Conservation (phyloP, 805 yeast species). For the Debaryomyces prosopidis region DNA sequence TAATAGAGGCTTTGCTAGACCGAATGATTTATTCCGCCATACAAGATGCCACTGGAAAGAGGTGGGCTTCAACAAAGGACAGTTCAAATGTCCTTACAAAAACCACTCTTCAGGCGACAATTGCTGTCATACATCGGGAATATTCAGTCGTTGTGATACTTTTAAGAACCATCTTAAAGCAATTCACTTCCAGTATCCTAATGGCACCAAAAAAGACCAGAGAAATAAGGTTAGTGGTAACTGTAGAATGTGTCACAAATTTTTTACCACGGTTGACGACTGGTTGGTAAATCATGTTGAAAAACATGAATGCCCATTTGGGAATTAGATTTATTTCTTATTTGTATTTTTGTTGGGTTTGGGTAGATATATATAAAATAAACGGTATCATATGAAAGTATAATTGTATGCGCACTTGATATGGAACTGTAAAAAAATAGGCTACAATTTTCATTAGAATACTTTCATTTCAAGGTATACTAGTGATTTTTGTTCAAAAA, state of each 20-base stretch:
- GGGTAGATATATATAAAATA: background rate
- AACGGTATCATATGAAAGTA: background rate
- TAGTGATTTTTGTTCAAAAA: background rate
- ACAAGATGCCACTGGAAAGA: conserved; percentile 84
- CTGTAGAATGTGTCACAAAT: conserved; percentile 74
- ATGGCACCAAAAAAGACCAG: conserved; percentile 79
- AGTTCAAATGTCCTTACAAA: conserved; percentile 80
- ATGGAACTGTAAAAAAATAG: too few relatives aligned
- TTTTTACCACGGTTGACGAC: conserved; percentile 68
- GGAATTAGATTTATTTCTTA: conserved; percentile 2
- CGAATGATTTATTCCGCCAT: conserved; percentile 84
- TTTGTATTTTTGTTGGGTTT: background rate
- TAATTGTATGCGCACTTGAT: too few relatives aligned
- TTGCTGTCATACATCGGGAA: conserved; percentile 80
- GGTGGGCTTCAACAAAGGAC: conserved; percentile 61
- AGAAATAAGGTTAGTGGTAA: conserved; percentile 67
- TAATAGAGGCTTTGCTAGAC: conserved; percentile 81
- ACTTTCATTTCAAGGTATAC: too few relatives aligned
- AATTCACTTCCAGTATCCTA: conserved; percentile 84
- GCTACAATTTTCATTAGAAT: too few relatives aligned
- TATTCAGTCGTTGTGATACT: conserved; percentile 87
- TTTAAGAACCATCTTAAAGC: conserved; percentile 90
- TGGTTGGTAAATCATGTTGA: conserved; percentile 82
- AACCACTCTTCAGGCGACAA: conserved; percentile 29
- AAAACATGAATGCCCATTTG: conserved; percentile 34